phyloP scores from a whole-genome alignment of 139 green algal genomes.

The Closterium sp. region DNA sequence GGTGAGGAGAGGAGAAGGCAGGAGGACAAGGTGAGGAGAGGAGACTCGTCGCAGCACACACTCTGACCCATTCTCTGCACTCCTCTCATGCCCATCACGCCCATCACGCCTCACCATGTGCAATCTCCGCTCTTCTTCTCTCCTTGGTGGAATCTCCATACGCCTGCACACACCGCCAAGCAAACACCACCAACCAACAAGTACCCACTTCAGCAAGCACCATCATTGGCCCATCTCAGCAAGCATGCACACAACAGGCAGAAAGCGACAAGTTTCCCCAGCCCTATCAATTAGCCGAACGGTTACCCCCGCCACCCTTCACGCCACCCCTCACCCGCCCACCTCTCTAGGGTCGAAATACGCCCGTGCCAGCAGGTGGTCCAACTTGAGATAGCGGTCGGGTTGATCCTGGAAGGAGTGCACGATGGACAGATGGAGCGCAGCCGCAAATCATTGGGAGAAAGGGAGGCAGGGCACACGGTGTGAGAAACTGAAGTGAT shows the following conservation, averaged over 20 bases:
- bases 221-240: too few relatives aligned
- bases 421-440: background rate
- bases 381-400: conserved; percentile 76
- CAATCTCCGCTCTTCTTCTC: conserved; percentile 77
- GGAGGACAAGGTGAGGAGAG: background rate
- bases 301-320: too few relatives aligned
- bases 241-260: too few relatives aligned
- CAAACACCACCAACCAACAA: background rate
- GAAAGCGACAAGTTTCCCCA: too few relatives aligned
- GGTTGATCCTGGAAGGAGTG: conserved; percentile 77
- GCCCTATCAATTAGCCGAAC: too few relatives aligned
- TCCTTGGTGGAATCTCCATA: conserved; percentile 72
- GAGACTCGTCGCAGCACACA: too few relatives aligned
- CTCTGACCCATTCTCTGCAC: background rate
- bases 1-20: background rate
- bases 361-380: conserved; percentile 69
- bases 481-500: too few relatives aligned
- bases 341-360: conserved; percentile 83
- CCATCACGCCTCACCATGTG: conserved; percentile 44
- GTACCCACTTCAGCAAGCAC: too few relatives aligned
- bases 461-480: too few relatives aligned
- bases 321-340: background rate
- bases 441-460: too few relatives aligned
- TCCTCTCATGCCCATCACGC: background rate
- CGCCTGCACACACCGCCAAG: conserved; percentile 26